Base-by-base conservation (phyloP, 176 grass and related monocot genomes). In the Oropetium thomaeum region DNA sequence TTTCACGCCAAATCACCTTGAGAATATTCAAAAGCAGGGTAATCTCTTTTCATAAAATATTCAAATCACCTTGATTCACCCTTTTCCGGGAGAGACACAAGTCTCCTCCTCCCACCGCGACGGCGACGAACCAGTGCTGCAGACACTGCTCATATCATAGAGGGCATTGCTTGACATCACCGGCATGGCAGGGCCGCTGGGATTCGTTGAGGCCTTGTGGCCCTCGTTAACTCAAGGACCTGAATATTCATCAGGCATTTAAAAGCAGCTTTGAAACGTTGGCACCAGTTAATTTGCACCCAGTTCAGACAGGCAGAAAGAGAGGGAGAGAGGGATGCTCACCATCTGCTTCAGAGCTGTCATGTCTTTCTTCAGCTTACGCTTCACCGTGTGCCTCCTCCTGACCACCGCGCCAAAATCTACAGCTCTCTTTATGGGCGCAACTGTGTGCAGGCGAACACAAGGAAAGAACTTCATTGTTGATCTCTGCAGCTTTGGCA, bases 321-420 rank as follows among this genome's bases (percentile, higher is more conserved):
- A 25, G 16, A 23, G 4, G 10, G 62, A 23, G 14, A n/a, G n/a
- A n/a, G 16, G 25, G 25, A 7, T 17, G 25, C 34, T 70, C 74
- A 90, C 83, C 79, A 73, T 78, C 53, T 78, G 61, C 69, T 83
- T 75, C 17, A 90, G 28, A 57, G 65, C 41, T 28, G 23, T 16
- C 67, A 83, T 83, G 35, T 86, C 83, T 61, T 90, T 90, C 69
- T 79, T 86, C 67, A 90, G 54, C 58, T 86, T 86, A 14, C 79
- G 79, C 23, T 82, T 79, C 2, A 90, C 64, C 67, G 70, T 51
- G 32, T 75, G 79, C 51, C 82, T 86, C 79, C 83, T 86, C 64
- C 45, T 77, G 48, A 82, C 16, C 48, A 51, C 48, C 44, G 44
- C 44, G 44, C 17, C 14, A n/a, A n/a, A n/a, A n/a, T n/a, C n/a